These are phyloP conservation scores for Coleophoma eucalyptorum DNA, from an alignment of 2,329 filamentous ascomycete genomes.

Conservation along the genomic window DNA sequence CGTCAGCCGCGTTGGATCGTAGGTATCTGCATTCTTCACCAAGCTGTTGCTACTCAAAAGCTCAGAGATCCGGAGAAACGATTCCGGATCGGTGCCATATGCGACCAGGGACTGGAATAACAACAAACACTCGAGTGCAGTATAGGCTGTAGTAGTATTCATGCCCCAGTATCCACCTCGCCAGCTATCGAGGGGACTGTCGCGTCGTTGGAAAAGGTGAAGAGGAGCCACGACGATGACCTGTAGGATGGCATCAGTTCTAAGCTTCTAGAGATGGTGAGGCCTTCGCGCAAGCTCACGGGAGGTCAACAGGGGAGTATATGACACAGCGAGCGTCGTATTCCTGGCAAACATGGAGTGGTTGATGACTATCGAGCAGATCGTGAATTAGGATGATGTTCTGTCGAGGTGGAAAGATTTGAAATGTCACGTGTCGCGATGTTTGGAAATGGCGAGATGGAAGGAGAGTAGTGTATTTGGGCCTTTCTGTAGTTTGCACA, in stretches of 20 bases:
- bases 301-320: not conserved
- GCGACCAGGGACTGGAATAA: conserved; percentile 76
- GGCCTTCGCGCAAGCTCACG: conserved; percentile 5
- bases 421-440: conserved; percentile 11
- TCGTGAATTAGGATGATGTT: conserved; percentile 11
- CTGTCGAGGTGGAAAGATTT: conserved; percentile 5
- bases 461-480: not conserved
- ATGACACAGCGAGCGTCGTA: conserved; percentile 4
- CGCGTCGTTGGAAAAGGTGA: conserved; percentile 47
- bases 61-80: conserved; percentile 71
- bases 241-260: not conserved
- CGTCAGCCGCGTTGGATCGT: conserved; percentile 69
- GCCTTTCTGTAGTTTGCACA: too few species aligned
- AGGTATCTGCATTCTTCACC: conserved; percentile 65
- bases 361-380: conserved; percentile 3
- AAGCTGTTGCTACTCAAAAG: conserved; percentile 70
- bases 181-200: conserved; percentile 51
- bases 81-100: conserved; percentile 60
- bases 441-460: not conserved
- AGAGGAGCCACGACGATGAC: conserved; percentile 46
- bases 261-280: not conserved
- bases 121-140: conserved; percentile 80
- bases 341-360: conserved; percentile 9
- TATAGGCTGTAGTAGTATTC: conserved; percentile 63
- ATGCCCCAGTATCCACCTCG: conserved; percentile 53